A percentile compares a stretch with the other conserved stretches of the same genome.
phyloP scores from a whole-genome alignment of 306 rosid genomes.

The Vachellia pachyceras region DNA sequence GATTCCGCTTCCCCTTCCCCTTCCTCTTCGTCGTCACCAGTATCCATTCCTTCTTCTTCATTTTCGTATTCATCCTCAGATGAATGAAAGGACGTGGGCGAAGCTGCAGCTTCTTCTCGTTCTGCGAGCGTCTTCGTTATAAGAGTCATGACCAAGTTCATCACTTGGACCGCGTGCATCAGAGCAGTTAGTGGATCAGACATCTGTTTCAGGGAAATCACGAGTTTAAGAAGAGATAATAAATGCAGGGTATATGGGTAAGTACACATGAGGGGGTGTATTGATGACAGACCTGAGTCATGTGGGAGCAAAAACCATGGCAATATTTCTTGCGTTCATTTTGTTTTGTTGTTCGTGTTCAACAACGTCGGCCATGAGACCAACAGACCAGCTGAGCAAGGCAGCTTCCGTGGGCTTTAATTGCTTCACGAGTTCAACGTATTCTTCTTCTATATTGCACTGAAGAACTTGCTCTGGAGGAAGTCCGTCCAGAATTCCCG shows the following conservation, averaged over 20 bases:
- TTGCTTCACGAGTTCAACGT: constrained; percentile 76
- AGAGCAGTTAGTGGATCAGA: constrained; percentile 97
- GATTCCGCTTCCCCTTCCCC: constrained; percentile 58
- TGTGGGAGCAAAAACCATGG: constrained; percentile 98
- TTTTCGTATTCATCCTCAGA: constrained; percentile 75
- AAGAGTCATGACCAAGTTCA: constrained; percentile 92
- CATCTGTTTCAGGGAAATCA: constrained; percentile 60
- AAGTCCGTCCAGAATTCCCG: constrained; percentile 89
- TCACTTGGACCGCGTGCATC: constrained; percentile 99
- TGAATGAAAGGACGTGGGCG: constrained; percentile 78
- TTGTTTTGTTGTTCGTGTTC: constrained; percentile 87
- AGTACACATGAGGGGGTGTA: background rate
- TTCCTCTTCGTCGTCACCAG: constrained; percentile 68
- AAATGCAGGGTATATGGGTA: background rate
- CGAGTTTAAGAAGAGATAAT: background rate
- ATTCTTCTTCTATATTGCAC: constrained; percentile 86
- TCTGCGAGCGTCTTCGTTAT: constrained; percentile 79
- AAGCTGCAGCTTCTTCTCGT: constrained; percentile 73
- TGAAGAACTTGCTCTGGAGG: constrained; percentile 93
- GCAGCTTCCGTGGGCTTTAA: constrained; percentile 79
- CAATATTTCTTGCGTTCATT: constrained; percentile 92
- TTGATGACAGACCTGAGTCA: constrained; percentile 74
- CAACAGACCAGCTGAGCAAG: constrained; percentile 81
- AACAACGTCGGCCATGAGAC: constrained; percentile 95
- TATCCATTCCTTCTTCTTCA: constrained; percentile 74